Evolutionary conservation across 1,284 basidiomycete species (phyloP).

Genomic region (Malassezia equina): DNA sequence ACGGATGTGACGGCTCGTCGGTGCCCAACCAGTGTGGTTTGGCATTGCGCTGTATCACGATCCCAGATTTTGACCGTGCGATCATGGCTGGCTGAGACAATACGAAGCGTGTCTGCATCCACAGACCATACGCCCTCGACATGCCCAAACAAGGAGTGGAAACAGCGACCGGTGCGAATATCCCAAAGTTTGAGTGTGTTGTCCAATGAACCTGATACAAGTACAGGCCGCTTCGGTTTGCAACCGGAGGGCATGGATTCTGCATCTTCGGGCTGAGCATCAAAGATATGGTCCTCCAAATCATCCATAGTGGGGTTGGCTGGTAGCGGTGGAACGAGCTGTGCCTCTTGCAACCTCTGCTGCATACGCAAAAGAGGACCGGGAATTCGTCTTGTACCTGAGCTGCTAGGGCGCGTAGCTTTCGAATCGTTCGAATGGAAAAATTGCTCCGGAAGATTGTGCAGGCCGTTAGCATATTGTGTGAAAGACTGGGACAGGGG

Average conservation of each 20-base stretch:
- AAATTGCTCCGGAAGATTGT: background rate
- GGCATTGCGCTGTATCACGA: constrained; percentile 74
- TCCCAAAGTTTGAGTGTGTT: constrained; percentile 97
- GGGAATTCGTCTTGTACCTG: constrained; percentile 25
- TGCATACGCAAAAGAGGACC: constrained; percentile 29
- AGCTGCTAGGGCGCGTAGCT: constrained; percentile 2
- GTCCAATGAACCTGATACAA: constrained; percentile 83
- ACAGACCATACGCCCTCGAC: constrained; percentile 89
- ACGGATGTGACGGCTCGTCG: constrained; percentile 85
- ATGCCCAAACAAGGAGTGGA: constrained; percentile 83
- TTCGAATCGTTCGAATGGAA: background rate
- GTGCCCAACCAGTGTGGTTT: constrained; percentile 84
- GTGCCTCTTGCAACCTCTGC: constrained; percentile 32
- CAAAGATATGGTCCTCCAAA: constrained; percentile 27
- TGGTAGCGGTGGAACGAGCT: constrained; percentile 34
- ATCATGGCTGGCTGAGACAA: constrained; percentile 86
- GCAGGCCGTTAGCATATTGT: background rate
- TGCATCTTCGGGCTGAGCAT: background rate
- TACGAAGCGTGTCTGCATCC: constrained; percentile 77
- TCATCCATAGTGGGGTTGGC: constrained; percentile 40
- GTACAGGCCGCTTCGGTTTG: constrained; percentile 52
- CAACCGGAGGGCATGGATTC: background rate
- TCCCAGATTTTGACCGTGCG: constrained; percentile 85
- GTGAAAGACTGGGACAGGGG: background rate
- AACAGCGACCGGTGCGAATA: constrained; percentile 69